phyloP scores from a whole-genome alignment of 495 filamentous ascomycete genomes.

The Penicillium steckii region DNA sequence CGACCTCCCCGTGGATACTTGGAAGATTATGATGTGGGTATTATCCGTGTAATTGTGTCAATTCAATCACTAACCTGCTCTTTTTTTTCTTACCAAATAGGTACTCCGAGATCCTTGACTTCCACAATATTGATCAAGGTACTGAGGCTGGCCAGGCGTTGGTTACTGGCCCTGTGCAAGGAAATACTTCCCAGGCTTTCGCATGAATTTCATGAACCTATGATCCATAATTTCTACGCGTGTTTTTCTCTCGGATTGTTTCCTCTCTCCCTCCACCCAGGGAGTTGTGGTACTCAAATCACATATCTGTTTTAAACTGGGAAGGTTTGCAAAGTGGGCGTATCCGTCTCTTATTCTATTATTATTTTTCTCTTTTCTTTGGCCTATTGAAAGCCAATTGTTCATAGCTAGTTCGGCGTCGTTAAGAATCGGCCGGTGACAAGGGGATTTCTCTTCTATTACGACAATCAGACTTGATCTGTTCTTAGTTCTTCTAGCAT shows the following conservation, averaged over 20 bases:
- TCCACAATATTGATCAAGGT: conserved; percentile 84
- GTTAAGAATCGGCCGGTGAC: conserved; percentile 27
- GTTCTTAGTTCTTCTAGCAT: background rate
- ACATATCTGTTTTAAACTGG: conserved; percentile 9
- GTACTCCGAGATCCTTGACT: conserved; percentile 99
- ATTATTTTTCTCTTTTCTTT: conserved; percentile 8
- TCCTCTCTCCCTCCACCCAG: background rate
- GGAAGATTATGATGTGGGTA: conserved; percentile 99
- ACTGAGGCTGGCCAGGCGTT: conserved; percentile 39
- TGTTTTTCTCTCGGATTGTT: conserved; percentile 9
- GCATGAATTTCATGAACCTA: conserved; percentile 20
- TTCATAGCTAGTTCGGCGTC: conserved; percentile 32
- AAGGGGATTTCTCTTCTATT: conserved; percentile 13
- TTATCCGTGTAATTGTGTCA: background rate
- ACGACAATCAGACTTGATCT: background rate
- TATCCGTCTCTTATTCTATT: conserved; percentile 9
- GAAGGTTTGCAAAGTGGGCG: conserved; percentile 19
- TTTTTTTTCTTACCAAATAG: conserved; percentile 40
- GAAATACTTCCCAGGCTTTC: conserved; percentile 26
- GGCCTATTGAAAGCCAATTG: conserved; percentile 20
- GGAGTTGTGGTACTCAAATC: conserved; percentile 3
- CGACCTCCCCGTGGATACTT: conserved; percentile 96
- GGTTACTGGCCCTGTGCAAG: conserved; percentile 32
- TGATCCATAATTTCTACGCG: conserved; percentile 3
- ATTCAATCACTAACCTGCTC: conserved; percentile 8